Evolutionary conservation across 2,329 filamentous ascomycete genomes (phyloP).

Genomic region (Ascocoryne sarcoides): DNA sequence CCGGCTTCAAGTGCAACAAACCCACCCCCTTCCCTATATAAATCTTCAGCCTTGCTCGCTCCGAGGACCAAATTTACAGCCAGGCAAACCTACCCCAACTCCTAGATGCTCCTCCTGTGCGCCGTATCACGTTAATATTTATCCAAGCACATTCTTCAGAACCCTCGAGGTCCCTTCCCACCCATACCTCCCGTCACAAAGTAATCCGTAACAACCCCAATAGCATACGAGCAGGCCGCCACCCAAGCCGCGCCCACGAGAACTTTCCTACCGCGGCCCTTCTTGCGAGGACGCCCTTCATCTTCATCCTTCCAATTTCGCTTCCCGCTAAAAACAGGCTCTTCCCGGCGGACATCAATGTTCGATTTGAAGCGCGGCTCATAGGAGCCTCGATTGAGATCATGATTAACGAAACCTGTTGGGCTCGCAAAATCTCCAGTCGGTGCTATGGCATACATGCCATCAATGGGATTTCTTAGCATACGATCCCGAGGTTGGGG

Average conservation of each 20-base stretch:
- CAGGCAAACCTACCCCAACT: too few species aligned
- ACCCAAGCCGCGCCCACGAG: conserved; percentile 46
- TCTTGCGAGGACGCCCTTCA: conserved; percentile 28
- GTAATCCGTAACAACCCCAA: conserved; percentile 51
- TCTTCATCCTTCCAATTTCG: conserved; percentile 23
- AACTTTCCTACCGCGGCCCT: conserved; percentile 38
- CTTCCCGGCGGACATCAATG: conserved; percentile 38
- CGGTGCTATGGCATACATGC: conserved; percentile 9
- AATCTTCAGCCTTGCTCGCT: too few species aligned
- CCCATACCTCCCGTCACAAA: conserved; percentile 41
- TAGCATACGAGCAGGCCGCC: conserved; percentile 46
- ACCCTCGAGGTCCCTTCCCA: conserved; percentile 30
- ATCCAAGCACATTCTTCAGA: too few species aligned
- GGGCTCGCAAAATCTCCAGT: conserved; percentile 54
- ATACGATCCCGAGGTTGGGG: conserved; percentile 19
- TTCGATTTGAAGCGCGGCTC: conserved; percentile 35
- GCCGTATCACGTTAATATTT: too few species aligned
- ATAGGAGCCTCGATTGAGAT: conserved; percentile 31
- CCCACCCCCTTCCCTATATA: too few species aligned
- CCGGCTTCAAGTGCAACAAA: too few species aligned
- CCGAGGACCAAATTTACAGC: too few species aligned
- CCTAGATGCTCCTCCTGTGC: too few species aligned
- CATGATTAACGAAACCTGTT: conserved; percentile 57
- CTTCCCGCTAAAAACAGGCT: conserved; percentile 39
- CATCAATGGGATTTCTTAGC: conserved; percentile 26